Conservation (phyloP, 2,329 filamentous ascomycete genomes). For the Penicillium sp. region DNA sequence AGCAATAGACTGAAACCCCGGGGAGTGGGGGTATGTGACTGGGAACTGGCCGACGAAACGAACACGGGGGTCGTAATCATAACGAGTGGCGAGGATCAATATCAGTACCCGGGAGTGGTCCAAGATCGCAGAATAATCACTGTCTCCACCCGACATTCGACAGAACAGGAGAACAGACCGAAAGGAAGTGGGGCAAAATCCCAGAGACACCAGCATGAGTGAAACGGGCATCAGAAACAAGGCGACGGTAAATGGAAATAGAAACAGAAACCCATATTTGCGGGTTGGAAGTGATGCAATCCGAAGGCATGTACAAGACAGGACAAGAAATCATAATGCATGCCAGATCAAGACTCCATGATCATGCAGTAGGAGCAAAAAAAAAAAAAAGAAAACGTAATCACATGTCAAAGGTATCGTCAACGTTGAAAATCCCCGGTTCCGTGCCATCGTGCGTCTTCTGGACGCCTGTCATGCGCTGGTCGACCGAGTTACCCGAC, state of each 20-base stretch:
- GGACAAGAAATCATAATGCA: conserved; percentile 23
- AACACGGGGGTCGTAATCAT: background rate
- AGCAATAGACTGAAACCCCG: background rate
- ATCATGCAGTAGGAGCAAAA: conserved; percentile 33
- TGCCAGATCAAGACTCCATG: conserved; percentile 39
- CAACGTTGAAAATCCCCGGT: conserved; percentile 44
- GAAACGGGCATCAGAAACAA: background rate
- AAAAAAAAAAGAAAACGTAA: conserved; percentile 27
- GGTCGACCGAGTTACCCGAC: conserved; percentile 32
- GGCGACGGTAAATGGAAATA: background rate
- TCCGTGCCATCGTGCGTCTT: conserved; percentile 39
- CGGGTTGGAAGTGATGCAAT: conserved; percentile 19
- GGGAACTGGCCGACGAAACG: background rate
- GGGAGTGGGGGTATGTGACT: conserved; percentile 6
- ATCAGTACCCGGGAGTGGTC: background rate
- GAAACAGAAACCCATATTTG: conserved; percentile 18
- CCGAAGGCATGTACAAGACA: conserved; percentile 35
- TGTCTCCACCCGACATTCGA: background rate
- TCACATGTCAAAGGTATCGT: conserved; percentile 48
- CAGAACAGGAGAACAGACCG: conserved; percentile 2
- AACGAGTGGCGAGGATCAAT: background rate
- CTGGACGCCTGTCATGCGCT: conserved; percentile 46
- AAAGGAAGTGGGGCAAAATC: background rate
- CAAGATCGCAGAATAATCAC: background rate
- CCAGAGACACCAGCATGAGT: background rate